phyloP scores from a whole-genome alignment of 495 filamentous ascomycete genomes.

The Penicillium steckii region DNA sequence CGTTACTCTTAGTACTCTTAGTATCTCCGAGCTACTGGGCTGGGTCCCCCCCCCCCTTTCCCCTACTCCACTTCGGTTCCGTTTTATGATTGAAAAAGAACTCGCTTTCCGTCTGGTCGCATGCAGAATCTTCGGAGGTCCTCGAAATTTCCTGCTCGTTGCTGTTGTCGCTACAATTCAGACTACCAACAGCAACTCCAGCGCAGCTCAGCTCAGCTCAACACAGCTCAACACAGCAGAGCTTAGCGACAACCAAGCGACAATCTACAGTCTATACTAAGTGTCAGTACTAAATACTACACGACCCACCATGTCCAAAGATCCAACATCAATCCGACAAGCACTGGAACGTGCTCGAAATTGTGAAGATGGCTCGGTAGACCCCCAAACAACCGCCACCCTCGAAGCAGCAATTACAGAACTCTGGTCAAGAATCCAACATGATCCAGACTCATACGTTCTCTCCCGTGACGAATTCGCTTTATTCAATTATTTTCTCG shows the following conservation, averaged over 20 bases:
- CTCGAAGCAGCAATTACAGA: slow-evolving; percentile 57
- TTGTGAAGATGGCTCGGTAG: slow-evolving; percentile 54
- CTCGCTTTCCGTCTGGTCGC: slow-evolving; percentile 17
- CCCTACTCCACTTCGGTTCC: slow-evolving; percentile 27
- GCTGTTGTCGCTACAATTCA: not conserved
- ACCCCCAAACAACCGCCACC: slow-evolving; percentile 47
- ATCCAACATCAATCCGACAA: slow-evolving; percentile 26
- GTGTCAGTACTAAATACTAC: no score
- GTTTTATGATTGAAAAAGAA: slow-evolving; percentile 26
- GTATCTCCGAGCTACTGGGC: slow-evolving; percentile 17
- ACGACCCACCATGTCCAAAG: slow-evolving; percentile 16
- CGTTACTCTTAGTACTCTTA: not conserved
- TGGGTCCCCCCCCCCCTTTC: slow-evolving; percentile 13
- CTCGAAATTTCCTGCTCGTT: not conserved
- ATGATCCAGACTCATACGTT: slow-evolving; percentile 60
- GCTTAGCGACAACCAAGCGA: no score
- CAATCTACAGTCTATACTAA: no score
- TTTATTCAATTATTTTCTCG: slow-evolving; percentile 72
- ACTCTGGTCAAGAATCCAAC: slow-evolving; percentile 62
- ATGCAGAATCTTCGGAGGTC: slow-evolving; percentile 7
- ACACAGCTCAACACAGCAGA: no score
- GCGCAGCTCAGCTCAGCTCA: no score
- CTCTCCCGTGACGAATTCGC: slow-evolving; percentile 71
- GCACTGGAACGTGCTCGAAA: slow-evolving; percentile 70
- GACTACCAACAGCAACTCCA: no score